Evolutionary conservation across 768 basidiomycete species (phyloP).

Genomic region (Pleurotus pulmonarius): DNA sequence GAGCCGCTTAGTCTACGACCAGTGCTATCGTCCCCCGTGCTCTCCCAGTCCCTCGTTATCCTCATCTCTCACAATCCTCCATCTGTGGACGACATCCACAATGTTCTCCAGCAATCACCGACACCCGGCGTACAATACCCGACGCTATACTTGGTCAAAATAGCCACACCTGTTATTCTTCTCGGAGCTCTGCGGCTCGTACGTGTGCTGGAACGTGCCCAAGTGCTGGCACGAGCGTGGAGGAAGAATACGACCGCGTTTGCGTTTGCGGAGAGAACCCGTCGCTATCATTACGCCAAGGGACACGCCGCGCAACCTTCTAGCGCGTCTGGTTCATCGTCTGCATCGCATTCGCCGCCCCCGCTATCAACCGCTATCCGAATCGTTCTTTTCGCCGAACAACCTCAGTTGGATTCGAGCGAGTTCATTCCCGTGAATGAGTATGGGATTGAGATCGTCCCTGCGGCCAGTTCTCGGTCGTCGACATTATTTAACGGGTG

Average conservation of each 20-base stretch:
- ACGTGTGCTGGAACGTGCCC: slow-evolving; percentile 35
- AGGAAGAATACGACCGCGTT: slow-evolving; percentile 18
- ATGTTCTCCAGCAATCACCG: slow-evolving; percentile 7
- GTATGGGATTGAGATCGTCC: slow-evolving; percentile 2
- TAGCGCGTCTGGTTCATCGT: neutral
- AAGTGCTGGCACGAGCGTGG: slow-evolving; percentile 30
- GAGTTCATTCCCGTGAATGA: slow-evolving; percentile 1
- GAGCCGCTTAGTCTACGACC: slow-evolving; percentile 27
- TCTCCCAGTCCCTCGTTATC: slow-evolving; percentile 32
- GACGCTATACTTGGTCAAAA: slow-evolving; percentile 29
- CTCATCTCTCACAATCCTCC: slow-evolving; percentile 37
- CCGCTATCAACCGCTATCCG: neutral
- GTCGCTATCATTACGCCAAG: slow-evolving; percentile 4
- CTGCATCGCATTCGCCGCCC: neutral
- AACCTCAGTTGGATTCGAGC: neutral
- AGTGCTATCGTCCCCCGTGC: slow-evolving; percentile 28
- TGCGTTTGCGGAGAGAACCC: neutral
- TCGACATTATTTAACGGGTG: neutral
- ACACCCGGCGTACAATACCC: slow-evolving; percentile 13
- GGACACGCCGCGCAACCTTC: neutral
- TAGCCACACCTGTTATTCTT: slow-evolving; percentile 28
- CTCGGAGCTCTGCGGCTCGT: slow-evolving; percentile 37
- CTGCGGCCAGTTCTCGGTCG: neutral
- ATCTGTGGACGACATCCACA: slow-evolving; percentile 15
- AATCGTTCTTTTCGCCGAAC: slow-evolving; percentile 2